Evolutionary conservation across 1,284 basidiomycete genomes (phyloP), one percentile per base, ranked within the genome.

Genomic region (Puccinia horiana): DNA sequence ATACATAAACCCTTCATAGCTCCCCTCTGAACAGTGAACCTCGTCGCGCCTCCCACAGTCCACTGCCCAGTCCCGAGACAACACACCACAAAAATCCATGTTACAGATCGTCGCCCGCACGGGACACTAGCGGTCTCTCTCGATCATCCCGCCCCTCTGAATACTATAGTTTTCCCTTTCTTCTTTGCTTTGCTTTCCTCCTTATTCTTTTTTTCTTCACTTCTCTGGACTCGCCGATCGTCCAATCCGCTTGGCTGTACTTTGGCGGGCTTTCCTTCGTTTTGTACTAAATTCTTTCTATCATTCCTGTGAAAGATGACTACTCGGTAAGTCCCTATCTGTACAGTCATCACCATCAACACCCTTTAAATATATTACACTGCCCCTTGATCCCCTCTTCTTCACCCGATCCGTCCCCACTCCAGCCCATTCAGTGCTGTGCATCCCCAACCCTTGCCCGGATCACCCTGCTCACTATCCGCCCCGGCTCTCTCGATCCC

Each of bases 391-490:
- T n/a, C 63, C 23, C 18, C 23, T 54, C 52, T 37, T 1, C 32
- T 32, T 16, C 32, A 3, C 9, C 58, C 58, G 6, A 26, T 61
- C 32, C 29, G 3, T 12, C 32, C n/a, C 63, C 63, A 65, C 37
- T 42, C 20, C 61, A 20, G 61, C 29, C 26, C n/a, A 37, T 29
- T 26, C 2, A 29, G 26, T 35, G 18, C 61, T 29, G 61, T 9
- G 29, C 37, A 40, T 47, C 9, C 44, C 63, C 37, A 9, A 35
- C 18, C 58, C 29, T 32, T 61, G 58, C 16, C 58, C 58, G 58
- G 58, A 61, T 61, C 58, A 61, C 58, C 63, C 18, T 42, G 37
- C 63, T 42, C 63, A 65, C 37, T 42, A 65, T 65, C 63, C 63
- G 63, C 63, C 63, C 63, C 63, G 20, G 40, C 29, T 65, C 40